Base-by-base conservation (phyloP, 164 flowering plant species). In the Magnolia kwangsiensis region DNA sequence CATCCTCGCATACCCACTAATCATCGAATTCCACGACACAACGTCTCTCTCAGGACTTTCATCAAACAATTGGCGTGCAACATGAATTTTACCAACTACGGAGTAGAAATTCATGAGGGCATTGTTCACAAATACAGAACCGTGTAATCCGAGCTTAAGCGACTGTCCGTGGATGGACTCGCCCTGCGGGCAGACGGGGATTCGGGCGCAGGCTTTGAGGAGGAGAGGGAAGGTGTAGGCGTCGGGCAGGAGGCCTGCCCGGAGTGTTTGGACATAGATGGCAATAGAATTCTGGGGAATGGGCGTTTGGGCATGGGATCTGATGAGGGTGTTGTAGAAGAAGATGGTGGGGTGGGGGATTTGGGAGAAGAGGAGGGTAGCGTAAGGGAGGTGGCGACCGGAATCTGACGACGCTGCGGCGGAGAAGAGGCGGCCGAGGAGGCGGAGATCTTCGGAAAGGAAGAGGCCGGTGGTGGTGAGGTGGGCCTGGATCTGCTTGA, bases 21-120 rank as follows among this genome's bases (percentile, higher is more conserved):
- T 71, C 84, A 82, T 76, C 37, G 80, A 66, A 16, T 82, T 82
- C 86, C 86, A 84, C 23, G 84, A 84, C n/a, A 82, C 83, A 50
- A 77, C 77, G 77, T 84, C 86, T 29, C 74, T 67, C 0, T 55
- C 73, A 4, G 10, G 13, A 66, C 55, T 55, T 16, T 16, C 31
- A 13, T 76, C 78, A 77, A 83, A 83, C 78, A 81, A 50, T 31
- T 51, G 58, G 58, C 74, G 74, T 8, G 85, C 76, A 37, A 74
- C 69, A 0, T 67, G 20, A 13, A 75, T 23, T 27, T 27, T 50
- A 5, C 78, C 83, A 37, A 10, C 55, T 1, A 74, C 20, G 1
- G 81, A 78, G 67, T 83, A 83, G 18, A 83, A 78, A 37, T 83
- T 76, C 76, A 80, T 74, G 7, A 83, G 65, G 45, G 83, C 58